phyloP scores from a whole-genome alignment of 768 basidiomycete genomes.

The Pleurotus djamor region DNA sequence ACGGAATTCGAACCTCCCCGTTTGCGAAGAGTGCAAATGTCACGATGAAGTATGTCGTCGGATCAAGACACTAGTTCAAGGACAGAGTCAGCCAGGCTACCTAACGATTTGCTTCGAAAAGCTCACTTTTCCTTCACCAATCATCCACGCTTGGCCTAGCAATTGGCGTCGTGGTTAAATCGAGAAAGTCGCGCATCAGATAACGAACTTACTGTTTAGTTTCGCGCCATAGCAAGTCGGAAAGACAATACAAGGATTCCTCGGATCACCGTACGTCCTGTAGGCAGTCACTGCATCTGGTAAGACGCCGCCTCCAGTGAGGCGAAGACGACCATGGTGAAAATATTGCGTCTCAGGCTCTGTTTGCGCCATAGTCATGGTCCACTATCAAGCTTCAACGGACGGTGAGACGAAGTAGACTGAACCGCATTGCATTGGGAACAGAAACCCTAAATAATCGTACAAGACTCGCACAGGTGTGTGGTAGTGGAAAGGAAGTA shows the following conservation, averaged over 20 bases:
- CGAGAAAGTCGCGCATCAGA: background rate
- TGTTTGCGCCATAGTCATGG: background rate
- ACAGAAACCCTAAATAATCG: no score
- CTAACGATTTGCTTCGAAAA: background rate
- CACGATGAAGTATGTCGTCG: slow-evolving; percentile 50
- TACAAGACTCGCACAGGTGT: no score
- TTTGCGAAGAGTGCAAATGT: slow-evolving; percentile 57
- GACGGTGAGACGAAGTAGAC: background rate
- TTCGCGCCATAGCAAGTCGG: slow-evolving; percentile 55
- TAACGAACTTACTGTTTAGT: slow-evolving; percentile 40
- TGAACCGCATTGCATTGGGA: background rate
- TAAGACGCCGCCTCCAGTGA: slow-evolving; percentile 44
- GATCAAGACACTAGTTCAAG: slow-evolving; percentile 41
- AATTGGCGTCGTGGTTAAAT: slow-evolving; percentile 12
- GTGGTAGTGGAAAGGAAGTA: background rate
- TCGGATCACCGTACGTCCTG: slow-evolving; percentile 47
- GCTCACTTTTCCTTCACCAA: slow-evolving; percentile 47
- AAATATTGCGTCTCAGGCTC: slow-evolving; percentile 36
- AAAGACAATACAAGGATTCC: slow-evolving; percentile 55
- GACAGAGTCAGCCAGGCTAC: background rate
- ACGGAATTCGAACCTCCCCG: slow-evolving; percentile 39
- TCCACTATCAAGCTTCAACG: background rate
- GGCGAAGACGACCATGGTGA: slow-evolving; percentile 51
- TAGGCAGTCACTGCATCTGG: slow-evolving; percentile 59
- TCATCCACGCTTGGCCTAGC: slow-evolving; percentile 42